Evolutionary conservation across 768 basidiomycete genomes (phyloP), one percentile per base, ranked within the genome.

Genomic region (Fibroporia radiculosa): DNA sequence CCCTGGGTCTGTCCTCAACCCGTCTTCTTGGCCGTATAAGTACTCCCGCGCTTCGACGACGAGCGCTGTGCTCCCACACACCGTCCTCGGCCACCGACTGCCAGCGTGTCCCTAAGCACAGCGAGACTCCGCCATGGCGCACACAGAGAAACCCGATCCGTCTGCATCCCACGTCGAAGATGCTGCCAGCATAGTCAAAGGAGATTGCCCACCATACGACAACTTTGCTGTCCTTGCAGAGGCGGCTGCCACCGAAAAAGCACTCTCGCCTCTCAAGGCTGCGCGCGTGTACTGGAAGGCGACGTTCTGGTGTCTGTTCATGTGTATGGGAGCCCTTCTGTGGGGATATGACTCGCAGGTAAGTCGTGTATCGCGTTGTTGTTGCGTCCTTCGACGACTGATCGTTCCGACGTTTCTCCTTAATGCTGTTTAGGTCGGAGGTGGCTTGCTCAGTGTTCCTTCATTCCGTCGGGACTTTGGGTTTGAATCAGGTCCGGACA

Each of bases 251-350:
- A 34, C 19, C 4, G 42, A 44, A 13, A 33, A 35, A 23, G 19
- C 42, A 16, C 18, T 22, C 19, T 12, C 19, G 33, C 32, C 32
- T 12, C 14, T 23, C 6, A 19, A 44, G 22, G 42, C 42, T 4
- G 33, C 35, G 32, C 42, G 42, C 6, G 22, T 44, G 7, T 44
- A 44, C 24, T 44, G 42, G 42, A 6, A 35, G 31, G 42, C 42
- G 32, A 34, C 33, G 3, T 18, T 44, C 13, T 44, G 42, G 42
- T 44, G 42, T 44, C 42, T 44, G 33, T 44, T 44, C 33, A 44
- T 44, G 42, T 44, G 42, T 33, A 44, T 44, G 42, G 41, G 41
- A 27, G 41, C 41, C 28, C 41, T 42, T 18, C 29, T 42, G 28
- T 42, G 41, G 41, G 41, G 41, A 3, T 42, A 42, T n/a, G 41